These are phyloP conservation scores for Aegle marmelos DNA, from an alignment of 345 rosid species.

Conservation along the genomic window DNA sequence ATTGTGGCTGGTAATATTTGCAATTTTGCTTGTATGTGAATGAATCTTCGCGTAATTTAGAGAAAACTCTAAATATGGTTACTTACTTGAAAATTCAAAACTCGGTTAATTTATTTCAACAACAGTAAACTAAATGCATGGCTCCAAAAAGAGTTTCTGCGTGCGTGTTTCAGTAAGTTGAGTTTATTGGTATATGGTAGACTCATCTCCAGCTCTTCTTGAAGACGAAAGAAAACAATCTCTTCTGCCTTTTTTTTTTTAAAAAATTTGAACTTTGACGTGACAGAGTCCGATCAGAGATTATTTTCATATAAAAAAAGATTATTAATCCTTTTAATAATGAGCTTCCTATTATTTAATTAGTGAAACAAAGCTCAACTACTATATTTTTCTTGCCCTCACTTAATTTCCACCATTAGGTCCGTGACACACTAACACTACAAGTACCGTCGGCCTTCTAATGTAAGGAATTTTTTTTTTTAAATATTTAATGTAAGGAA, in stretches of 20 bases:
- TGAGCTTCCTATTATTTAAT: background rate
- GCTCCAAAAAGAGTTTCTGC: background rate
- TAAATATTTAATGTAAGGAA: no score
- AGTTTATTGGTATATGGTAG: background rate
- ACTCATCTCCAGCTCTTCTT: background rate
- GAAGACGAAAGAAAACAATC: background rate
- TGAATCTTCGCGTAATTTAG: background rate
- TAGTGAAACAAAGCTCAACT: background rate
- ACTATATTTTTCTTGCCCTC: background rate
- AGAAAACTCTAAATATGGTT: no score
- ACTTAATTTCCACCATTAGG: background rate
- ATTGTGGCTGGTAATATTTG: slow-evolving; percentile 65
- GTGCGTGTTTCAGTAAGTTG: background rate
- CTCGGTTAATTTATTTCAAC: background rate
- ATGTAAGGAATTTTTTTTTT: background rate
- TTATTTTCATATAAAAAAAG: no score
- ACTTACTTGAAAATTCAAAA: background rate
- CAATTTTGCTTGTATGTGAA: background rate
- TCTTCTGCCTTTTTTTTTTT: no score
- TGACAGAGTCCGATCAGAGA: no score
- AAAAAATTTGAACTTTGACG: no score
- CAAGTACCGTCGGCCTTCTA: background rate
- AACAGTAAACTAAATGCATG: background rate
- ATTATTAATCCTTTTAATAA: background rate
- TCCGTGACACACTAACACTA: background rate